phyloP scores from a whole-genome alignment of 2,329 filamentous ascomycete species.

The Calonectria montana region DNA sequence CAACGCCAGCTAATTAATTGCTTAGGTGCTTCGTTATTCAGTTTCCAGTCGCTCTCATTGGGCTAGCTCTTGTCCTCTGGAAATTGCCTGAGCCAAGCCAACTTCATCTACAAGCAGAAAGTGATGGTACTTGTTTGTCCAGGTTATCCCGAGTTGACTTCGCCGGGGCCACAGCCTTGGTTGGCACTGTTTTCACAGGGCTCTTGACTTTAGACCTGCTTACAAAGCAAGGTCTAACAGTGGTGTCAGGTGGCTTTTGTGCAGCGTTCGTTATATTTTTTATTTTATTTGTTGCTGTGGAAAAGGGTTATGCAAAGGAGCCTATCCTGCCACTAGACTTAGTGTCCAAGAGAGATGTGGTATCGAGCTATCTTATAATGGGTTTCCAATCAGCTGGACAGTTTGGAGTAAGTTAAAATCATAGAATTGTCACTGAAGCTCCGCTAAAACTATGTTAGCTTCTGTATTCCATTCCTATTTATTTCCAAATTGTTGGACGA shows the following conservation, averaged over 20 bases:
- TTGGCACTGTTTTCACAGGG: background rate
- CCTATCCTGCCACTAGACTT: constrained; percentile 18
- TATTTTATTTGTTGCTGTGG: background rate
- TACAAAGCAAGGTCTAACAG: background rate
- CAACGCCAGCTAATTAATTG: background rate
- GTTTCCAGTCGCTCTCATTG: constrained; percentile 5
- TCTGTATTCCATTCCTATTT: constrained; percentile 17
- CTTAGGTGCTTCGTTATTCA: constrained; percentile 10
- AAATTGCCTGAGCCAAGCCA: background rate
- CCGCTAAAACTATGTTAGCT: background rate
- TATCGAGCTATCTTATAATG: constrained; percentile 12
- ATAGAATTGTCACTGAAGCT: background rate
- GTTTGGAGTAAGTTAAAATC: constrained; percentile 10
- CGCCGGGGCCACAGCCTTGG: background rate
- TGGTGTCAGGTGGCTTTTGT: background rate
- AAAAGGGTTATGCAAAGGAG: constrained; percentile 7
- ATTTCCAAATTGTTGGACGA: constrained; percentile 16
- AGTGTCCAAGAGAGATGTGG: constrained; percentile 2
- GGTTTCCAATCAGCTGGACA: constrained; percentile 16
- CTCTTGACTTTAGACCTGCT: background rate
- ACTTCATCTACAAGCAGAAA: background rate
- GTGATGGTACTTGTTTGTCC: background rate
- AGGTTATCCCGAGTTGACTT: constrained; percentile 9
- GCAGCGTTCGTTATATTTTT: background rate
- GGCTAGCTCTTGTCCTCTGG: constrained; percentile 3